Conservation (phyloP, 2,329 filamentous ascomycete genomes). For the Ophiocordyceps polyrhachis-furcata region DNA sequence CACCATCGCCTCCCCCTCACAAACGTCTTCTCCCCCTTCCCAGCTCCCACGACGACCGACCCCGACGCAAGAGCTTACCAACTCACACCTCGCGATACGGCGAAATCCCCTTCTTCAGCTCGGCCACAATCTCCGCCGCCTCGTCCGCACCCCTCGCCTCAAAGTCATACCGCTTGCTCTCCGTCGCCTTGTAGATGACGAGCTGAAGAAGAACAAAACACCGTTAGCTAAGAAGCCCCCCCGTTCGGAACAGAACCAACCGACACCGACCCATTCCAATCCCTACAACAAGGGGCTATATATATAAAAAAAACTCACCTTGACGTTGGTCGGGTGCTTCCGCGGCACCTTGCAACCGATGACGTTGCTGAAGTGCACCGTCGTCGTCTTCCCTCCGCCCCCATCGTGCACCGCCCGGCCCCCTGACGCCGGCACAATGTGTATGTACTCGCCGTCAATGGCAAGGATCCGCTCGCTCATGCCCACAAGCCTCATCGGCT, state of each 20-base stretch:
- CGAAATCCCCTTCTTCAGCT: constrained; percentile 59
- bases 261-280: background rate
- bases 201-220: constrained; percentile 27
- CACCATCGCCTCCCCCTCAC: no score
- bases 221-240: background rate
- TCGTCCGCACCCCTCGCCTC: constrained; percentile 55
- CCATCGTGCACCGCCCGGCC: constrained; percentile 47
- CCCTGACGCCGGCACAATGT: constrained; percentile 56
- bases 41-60: no score
- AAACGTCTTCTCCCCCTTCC: no score
- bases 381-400: constrained; percentile 48
- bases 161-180: constrained; percentile 71
- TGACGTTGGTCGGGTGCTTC: constrained; percentile 65
- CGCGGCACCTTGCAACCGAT: constrained; percentile 66
- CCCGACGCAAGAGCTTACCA: background rate
- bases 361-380: constrained; percentile 66
- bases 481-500: constrained; percentile 62
- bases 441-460: constrained; percentile 73
- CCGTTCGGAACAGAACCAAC: background rate
- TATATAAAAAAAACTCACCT: constrained; percentile 24
- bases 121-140: constrained; percentile 59
- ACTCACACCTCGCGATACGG: constrained; percentile 37
- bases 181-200: constrained; percentile 55
- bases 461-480: constrained; percentile 59
- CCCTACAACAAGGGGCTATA: no score